Base-by-base conservation (phyloP, 2,329 filamentous ascomycete genomes). In the Rhinocladiella similis region DNA sequence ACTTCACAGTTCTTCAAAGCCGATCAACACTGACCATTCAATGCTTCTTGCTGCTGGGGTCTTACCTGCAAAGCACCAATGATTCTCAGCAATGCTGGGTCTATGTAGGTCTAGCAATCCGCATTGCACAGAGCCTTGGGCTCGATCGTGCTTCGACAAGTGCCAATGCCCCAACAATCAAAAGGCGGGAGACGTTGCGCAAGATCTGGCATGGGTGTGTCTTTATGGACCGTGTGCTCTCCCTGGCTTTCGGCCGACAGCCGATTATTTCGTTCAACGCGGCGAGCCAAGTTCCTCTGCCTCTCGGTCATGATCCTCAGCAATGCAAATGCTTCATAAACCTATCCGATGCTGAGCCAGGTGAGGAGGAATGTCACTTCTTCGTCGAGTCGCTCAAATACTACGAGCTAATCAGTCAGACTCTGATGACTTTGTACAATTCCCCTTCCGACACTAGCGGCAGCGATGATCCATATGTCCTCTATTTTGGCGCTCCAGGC, bases 1-100 rank as follows among this genome's bases (percentile, higher is more conserved):
- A 73, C 1, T 72, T 78, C 42, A 75, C 72, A 10, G 13, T 52
- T 10, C 9, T 45, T 72, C 69, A 77, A 10, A 66, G 71, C 0
- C 73, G 74, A 0, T 79, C 76, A 0, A 59, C 75, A 0, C 75
- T 74, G 42, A 50, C 77, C 1, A 73, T 80, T 0, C 78, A 80
- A 58, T 79, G 75, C 47, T 64, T 80, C 1, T 64, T 80, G 0
- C 65, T 80, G 4, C 77, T 77, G 59, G 75, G 74, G 13, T 77
- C 78, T 41, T 80, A 79, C 55, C 63, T 80, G 0, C 78, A 80
- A 46, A 77, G 78, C 45, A 80, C 77, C 0, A 72, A 77, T 12
- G 72, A 73, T 6, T 73, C 75, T 0, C 74, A 80, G 54, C 73
- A 78, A 56, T 79, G 76, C 1, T 80, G 78, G 78, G 79, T 80